phyloP scores from a whole-genome alignment of 1,284 basidiomycete genomes.

The Trametes hirsuta region DNA sequence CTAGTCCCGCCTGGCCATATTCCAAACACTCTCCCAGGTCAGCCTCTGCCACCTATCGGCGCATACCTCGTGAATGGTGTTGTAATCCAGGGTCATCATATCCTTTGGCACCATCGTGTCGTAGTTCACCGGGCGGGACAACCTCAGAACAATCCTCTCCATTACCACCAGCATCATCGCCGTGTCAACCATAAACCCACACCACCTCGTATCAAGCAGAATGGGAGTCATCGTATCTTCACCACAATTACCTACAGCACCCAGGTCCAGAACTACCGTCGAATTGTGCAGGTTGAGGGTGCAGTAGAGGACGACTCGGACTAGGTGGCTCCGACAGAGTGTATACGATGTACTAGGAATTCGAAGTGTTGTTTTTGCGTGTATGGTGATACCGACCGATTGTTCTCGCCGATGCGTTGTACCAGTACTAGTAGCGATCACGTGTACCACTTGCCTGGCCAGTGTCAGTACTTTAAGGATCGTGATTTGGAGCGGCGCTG shows the following conservation, averaged over 20 bases:
- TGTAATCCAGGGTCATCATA: background rate
- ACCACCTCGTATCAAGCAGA: background rate
- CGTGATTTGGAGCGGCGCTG: no score
- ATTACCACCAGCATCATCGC: background rate
- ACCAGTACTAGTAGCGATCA: no score
- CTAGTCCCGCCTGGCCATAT: background rate
- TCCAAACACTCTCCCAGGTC: background rate
- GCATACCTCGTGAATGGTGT: background rate
- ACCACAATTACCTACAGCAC: background rate
- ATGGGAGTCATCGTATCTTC: background rate
- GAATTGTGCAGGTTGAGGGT: background rate
- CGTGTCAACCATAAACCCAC: background rate
- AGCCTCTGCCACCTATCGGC: background rate
- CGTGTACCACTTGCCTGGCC: no score
- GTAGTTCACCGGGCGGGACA: background rate
- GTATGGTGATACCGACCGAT: no score
- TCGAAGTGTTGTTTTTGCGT: no score
- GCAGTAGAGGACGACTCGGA: background rate
- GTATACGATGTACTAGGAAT: no score
- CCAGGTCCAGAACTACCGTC: slow-evolving; percentile 3
- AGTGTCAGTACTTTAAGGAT: no score
- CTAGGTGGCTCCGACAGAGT: background rate
- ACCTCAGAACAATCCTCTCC: background rate
- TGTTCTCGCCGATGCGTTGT: no score
- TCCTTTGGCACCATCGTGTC: slow-evolving; percentile 1